A percentile compares a stretch with the other conserved stretches of the same genome.
Conservation (phyloP, 176 grass and related monocot genomes). For the Carex scoparia region DNA sequence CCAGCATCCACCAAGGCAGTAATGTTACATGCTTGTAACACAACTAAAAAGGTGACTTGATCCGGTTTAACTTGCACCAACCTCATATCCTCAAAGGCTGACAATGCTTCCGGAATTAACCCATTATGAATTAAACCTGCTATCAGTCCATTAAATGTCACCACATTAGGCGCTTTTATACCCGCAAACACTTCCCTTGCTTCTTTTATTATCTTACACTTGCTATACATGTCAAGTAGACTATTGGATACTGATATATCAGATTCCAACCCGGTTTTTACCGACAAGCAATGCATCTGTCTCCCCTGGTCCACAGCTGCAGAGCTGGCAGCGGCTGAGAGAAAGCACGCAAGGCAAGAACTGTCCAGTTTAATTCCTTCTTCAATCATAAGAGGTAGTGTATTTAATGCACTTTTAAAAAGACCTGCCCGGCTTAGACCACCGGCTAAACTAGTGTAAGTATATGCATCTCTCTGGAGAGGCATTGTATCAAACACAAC, state of each 20-base stretch:
- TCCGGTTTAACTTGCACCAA: conserved; percentile 49
- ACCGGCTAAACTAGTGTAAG: conserved; percentile 71
- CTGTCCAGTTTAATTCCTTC: conserved; percentile 52
- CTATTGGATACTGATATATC: conserved; percentile 65
- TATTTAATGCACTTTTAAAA: conserved; percentile 37
- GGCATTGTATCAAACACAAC: conserved; percentile 46
- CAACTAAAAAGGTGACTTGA: conserved; percentile 50
- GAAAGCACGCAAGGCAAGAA: conserved; percentile 60
- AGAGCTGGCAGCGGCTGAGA: conserved; percentile 51
- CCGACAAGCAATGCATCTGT: conserved; percentile 57
- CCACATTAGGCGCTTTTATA: conserved; percentile 52
- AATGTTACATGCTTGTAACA: conserved; percentile 48
- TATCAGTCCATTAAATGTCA: conserved; percentile 65
- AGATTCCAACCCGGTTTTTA: conserved; percentile 52
- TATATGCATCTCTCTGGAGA: conserved; percentile 41
- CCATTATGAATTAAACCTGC: conserved; percentile 36
- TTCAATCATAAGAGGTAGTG: conserved; percentile 43
- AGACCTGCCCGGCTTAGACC: conserved; percentile 58
- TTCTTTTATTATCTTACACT: conserved; percentile 53
- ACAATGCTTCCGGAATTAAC: conserved; percentile 43
- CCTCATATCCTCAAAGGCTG: conserved; percentile 66
- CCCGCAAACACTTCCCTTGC: conserved; percentile 39
- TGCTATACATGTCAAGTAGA: conserved; percentile 77
- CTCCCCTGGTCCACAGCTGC: conserved; percentile 34
- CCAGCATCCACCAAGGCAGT: conserved; percentile 50